These are phyloP conservation scores for Porphyra umbilicalis DNA, from an alignment of 31 red algal genomes.

Conservation along the genomic window DNA sequence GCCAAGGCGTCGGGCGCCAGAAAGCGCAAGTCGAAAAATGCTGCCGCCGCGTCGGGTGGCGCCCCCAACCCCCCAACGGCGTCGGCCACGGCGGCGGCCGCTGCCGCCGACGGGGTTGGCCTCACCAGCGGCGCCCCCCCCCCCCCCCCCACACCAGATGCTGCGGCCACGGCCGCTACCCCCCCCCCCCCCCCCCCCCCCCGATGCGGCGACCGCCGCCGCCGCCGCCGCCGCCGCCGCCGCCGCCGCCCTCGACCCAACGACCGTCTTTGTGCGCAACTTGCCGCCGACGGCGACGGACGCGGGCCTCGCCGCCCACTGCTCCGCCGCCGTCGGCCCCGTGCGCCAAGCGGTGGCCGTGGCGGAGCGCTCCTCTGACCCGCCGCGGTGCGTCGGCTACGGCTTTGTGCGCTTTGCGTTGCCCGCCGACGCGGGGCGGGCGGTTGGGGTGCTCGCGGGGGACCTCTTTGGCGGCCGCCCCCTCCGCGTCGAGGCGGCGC, in stretches of 20 bases:
- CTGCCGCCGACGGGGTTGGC: too few species aligned
- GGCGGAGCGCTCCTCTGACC: conserved; percentile 3
- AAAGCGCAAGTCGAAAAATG: too few species aligned
- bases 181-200: too few species aligned
- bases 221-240: too few species aligned
- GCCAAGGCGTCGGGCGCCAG: too few species aligned
- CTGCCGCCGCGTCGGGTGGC: too few species aligned
- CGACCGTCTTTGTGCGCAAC: conserved; percentile 50
- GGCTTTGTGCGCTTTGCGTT: conserved; percentile 51
- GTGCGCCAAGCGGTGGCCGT: conserved; percentile 33
- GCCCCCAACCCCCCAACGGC: too few species aligned
- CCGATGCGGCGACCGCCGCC: too few species aligned
- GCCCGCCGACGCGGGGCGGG: conserved; percentile 36
- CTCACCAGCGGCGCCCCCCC: too few species aligned
- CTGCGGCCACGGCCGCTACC: too few species aligned
- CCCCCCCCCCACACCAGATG: too few species aligned
- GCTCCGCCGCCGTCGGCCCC: conserved; percentile 33
- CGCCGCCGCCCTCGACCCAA: neutral
- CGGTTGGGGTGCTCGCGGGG: conserved; percentile 22
- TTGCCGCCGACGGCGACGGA: conserved; percentile 23
- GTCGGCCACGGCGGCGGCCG: too few species aligned
- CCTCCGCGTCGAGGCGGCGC: conserved; percentile 30
- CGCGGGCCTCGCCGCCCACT: conserved; percentile 22
- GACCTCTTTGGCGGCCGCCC: conserved; percentile 36
- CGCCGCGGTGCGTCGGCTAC: conserved; percentile 30